Percentiles rank a stretch among this genome's conserved stretches.
Conservation (phyloP, 2,329 filamentous ascomycete species). For the Ciborinia camelliae region DNA sequence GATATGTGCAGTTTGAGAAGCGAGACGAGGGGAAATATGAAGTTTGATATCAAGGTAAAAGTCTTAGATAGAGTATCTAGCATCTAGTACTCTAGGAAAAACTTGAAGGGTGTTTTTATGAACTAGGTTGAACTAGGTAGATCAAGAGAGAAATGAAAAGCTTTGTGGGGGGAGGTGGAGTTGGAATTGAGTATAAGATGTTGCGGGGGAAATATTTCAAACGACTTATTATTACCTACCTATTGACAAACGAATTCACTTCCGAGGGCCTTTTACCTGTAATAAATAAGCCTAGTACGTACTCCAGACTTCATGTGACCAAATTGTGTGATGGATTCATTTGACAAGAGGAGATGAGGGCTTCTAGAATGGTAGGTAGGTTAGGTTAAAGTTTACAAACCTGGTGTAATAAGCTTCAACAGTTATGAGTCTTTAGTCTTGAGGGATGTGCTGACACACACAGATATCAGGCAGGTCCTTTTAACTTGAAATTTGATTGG, state of each 20-base stretch:
- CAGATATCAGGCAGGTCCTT: background rate
- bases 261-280: too few species aligned
- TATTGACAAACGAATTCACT: too few species aligned
- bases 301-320: too few species aligned
- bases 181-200: too few species aligned
- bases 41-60: background rate
- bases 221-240: too few species aligned
- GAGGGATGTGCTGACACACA: background rate
- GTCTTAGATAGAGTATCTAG: background rate
- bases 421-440: background rate
- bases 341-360: background rate
- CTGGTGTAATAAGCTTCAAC: background rate
- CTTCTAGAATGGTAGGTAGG: background rate
- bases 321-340: too few species aligned
- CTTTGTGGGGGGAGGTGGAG: too few species aligned
- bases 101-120: too few species aligned
- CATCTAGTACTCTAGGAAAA: background rate
- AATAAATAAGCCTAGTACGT: too few species aligned
- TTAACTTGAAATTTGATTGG: accelerated
- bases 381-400: background rate
- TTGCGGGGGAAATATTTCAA: too few species aligned
- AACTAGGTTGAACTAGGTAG: too few species aligned
- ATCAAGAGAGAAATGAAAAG: too few species aligned
- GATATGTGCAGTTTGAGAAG: background rate
- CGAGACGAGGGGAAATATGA: background rate